Base-by-base conservation (phyloP, 1,139 yeast genomes). In the Yamadazyma sp. region DNA sequence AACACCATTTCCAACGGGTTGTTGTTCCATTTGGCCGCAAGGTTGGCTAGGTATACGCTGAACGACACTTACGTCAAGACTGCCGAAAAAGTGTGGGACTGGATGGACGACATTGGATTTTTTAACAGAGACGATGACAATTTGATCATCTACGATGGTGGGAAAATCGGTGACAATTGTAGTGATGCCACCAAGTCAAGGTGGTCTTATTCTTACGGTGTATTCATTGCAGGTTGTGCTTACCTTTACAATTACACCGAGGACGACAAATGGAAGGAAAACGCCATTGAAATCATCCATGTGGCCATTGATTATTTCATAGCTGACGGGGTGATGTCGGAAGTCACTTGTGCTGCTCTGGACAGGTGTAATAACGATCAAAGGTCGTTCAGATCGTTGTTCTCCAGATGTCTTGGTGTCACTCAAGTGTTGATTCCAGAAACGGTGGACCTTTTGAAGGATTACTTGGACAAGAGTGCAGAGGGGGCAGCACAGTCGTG, bases 181-280 rank as follows among this genome's bases (percentile, higher is more conserved):
- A 53, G 79, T 3, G 68, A 70, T 20, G 54, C 79, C 33, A 69
- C 79, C 29, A 61, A 62, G 28, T 67, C 71, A 28, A 79, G 79
- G 56, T 87, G 94, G 94, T 76, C 88, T n/a, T 87, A 87, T 59
- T 85, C 86, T 56, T 84, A 83, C 57, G 95, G 91, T 15, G 69
- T 84, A 24, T 61, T 83, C 59, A 59, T 86, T 55, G 70, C 85
- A 2, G 95, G 95, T 2, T 62, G 79, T 45, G 94, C 95, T 1
- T 83, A 78, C 55, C 58, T 87, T 56, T 85, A 83, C 61, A 76
- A 83, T 54, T 63, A 69, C 46, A 86, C 95, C 11, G 61, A 64
- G 22, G 77, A 79, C 45, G 62, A 58, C 4, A 55, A 54, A 18
- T 87, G 95, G 95, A 58, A 64, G 24, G 64, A 68, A 25, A 75